Conservation (phyloP, 1,139 yeast species). For the Torulaspora globosa region DNA sequence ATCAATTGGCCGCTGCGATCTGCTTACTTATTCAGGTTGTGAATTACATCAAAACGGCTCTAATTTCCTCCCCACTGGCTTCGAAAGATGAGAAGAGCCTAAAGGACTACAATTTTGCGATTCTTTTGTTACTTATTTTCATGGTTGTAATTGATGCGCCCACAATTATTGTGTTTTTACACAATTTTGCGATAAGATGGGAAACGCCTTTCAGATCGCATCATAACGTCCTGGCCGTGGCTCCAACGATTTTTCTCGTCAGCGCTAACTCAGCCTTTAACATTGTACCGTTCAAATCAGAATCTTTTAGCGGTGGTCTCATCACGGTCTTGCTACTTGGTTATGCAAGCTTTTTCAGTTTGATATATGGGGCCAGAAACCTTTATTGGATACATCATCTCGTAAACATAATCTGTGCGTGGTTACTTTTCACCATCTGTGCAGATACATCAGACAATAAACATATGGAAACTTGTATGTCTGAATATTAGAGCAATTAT, state of each 20-base stretch:
- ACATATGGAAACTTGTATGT: background rate
- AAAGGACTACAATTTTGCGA: constrained; percentile 51
- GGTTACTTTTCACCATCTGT: constrained; percentile 36
- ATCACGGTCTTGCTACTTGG: constrained; percentile 37
- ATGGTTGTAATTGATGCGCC: constrained; percentile 66
- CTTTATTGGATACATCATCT: constrained; percentile 68
- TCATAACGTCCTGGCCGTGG: constrained; percentile 63
- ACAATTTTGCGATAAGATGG: constrained; percentile 66
- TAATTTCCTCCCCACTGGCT: constrained; percentile 3
- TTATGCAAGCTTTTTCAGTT: constrained; percentile 51
- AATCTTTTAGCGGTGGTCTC: constrained; percentile 28
- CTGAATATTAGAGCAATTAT: background rate
- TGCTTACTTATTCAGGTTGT: constrained; percentile 51
- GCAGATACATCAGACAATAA: background rate
- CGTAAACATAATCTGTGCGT: constrained; percentile 52
- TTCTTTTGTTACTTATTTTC: constrained; percentile 61
- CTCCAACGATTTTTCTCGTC: constrained; percentile 55
- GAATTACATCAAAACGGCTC: constrained; percentile 41
- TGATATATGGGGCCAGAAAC: constrained; percentile 64
- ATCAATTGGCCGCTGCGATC: constrained; percentile 67
- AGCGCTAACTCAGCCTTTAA: constrained; percentile 41
- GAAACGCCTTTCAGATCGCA: constrained; percentile 72
- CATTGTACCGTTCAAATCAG: constrained; percentile 28
- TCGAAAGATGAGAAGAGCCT: constrained; percentile 25
- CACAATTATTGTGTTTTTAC: constrained; percentile 63